Base-by-base conservation (phyloP, 805 yeast genomes). In the Lipomyces yamadae region DNA sequence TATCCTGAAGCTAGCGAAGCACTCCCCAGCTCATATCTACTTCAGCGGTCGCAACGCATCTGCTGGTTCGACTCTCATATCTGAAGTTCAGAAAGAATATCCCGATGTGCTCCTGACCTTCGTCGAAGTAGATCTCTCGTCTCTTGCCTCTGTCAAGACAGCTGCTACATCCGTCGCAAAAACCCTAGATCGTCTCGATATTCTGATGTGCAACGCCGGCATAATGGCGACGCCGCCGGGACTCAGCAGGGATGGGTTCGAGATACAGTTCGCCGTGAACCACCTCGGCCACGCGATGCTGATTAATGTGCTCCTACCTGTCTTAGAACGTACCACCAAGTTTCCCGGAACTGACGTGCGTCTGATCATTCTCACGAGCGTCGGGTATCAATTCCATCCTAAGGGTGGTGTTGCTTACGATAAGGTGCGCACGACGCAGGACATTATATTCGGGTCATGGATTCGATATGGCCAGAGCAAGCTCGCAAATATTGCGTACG, bases 191-290 rank as follows among this genome's bases (percentile, higher is more conserved):
- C 67, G 78, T 15, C 75, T 91, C 42, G 86, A 90, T 75, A 77
- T 90, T 29, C 80, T 91, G 37, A 82, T 91, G 58, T 85, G 89
- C 72, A 91, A 90, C 75, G 92, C 96, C 0, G 94, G 95, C 2
- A 85, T 89, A 6, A 88, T 89, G 86, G 92, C 90, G 13, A 80
- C 87, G n/a, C 95, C 96, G 0, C 86, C 79, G 75, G 79, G 84
- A 29, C 68, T 80, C 37, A 89, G 96, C 0, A 82, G 80, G 45
- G 91, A 88, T 72, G 85, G 85, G 4, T 89, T 89, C 75, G 97
- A 91, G 76, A 82, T 89, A 13, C 96, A 90, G 74, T 78, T 90
- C 66, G 96, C 90, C 73, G 87, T 92, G 1, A 90, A 90, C 74
- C 91, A 87, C 74, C 78, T 91, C 10, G 83, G 95, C 0, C 95